Conservation (phyloP, 768 basidiomycete genomes). For the Sarcodon sp. region DNA sequence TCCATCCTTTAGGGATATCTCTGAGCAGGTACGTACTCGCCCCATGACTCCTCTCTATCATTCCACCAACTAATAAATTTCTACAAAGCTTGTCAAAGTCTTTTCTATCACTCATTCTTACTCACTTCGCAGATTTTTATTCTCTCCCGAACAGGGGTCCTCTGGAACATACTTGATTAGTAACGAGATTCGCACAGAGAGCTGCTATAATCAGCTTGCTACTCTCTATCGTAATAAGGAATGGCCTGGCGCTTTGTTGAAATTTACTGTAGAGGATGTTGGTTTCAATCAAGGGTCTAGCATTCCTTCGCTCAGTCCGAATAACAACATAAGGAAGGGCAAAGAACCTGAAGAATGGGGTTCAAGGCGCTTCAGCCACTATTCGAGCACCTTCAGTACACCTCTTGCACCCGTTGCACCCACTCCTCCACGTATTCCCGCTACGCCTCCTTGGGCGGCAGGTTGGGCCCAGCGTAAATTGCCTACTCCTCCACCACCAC, state of each 20-base stretch:
- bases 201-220: slow-evolving; percentile 43
- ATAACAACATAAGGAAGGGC: background rate
- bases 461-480: slow-evolving; percentile 2
- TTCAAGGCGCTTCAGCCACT: background rate
- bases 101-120: slow-evolving; percentile 50
- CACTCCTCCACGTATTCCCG: slow-evolving; percentile 14
- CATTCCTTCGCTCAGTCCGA: background rate
- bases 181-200: slow-evolving; percentile 40
- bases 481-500: background rate
- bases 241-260: slow-evolving; percentile 49
- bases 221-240: slow-evolving; percentile 33
- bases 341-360: background rate
- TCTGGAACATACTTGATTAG: slow-evolving; percentile 44
- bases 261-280: slow-evolving; percentile 43
- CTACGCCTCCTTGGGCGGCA: slow-evolving; percentile 3
- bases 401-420: slow-evolving; percentile 14
- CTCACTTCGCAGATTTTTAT: slow-evolving; percentile 55
- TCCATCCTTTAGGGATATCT: slow-evolving; percentile 50
- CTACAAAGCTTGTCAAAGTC: slow-evolving; percentile 49
- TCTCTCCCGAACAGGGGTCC: slow-evolving; percentile 44
- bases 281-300: slow-evolving; percentile 4
- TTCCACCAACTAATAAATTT: background rate
- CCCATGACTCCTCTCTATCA: background rate
- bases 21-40: slow-evolving; percentile 38
- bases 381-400: slow-evolving; percentile 2